Conservation (phyloP, 345 rosid species). For the Melastoma malabathricum region DNA sequence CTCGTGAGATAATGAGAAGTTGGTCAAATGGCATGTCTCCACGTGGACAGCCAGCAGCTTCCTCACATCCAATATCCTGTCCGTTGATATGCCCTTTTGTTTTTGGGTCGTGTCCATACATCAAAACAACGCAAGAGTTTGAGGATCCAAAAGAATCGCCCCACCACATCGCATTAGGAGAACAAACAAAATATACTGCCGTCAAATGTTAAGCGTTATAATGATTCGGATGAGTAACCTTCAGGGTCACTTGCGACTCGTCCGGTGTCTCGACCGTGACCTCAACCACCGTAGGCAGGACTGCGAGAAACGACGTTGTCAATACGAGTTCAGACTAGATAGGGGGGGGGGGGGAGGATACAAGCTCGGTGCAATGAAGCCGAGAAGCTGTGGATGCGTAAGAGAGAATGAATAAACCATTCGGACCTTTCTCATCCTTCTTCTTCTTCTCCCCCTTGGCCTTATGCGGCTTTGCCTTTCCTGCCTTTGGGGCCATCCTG, state of each 20-base stretch:
- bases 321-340: neutral
- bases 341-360: neutral
- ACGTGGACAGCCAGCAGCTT: conserved; percentile 67
- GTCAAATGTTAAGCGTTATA: too few relatives aligned
- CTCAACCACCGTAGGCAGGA: conserved; percentile 63
- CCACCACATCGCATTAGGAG: too few relatives aligned
- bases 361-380: conserved; percentile 2
- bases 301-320: conserved; percentile 17
- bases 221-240: conserved; percentile 24
- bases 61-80: conserved; percentile 79
- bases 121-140: neutral
- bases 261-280: conserved; percentile 60
- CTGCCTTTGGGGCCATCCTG: conserved; percentile 79
- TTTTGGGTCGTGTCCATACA: neutral
- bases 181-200: too few relatives aligned
- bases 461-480: conserved; percentile 63
- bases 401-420: neutral
- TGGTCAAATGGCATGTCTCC: conserved; percentile 82
- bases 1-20: conserved; percentile 70
- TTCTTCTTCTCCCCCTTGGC: conserved; percentile 75
- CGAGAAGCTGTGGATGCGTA: neutral
- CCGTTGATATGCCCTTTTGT: conserved; percentile 80
- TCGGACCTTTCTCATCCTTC: conserved; percentile 77
- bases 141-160: neutral
- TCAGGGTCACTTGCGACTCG: conserved; percentile 69